Evolutionary conservation across 257 asterid genomes (phyloP), one percentile per base, ranked within the genome.

Genomic region (Henckelia pumila): DNA sequence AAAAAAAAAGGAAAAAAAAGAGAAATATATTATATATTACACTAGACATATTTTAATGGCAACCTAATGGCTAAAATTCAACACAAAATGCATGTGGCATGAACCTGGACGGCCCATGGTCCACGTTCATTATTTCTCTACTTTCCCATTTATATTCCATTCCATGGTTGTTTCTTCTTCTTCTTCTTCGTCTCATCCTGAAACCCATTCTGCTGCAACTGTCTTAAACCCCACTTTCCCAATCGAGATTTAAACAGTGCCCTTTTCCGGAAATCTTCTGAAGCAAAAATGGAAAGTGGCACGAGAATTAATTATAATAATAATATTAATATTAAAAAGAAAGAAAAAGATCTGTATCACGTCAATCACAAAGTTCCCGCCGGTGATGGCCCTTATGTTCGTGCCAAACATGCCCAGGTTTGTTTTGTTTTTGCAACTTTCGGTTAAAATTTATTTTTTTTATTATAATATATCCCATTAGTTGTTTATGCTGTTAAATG

Each of bases 371-470:
- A 92, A 71, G 95, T 89, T 73, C 98, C 98, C 75, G 82, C 86
- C 6, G 98, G 96, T 7, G 95, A 92, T 75, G 96, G 98, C 2
- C 96, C 95, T 78, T 92, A 92, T 69, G 96, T 84, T 67, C 83
- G 89, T 44, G 98, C 96, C 44, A 92, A 92, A 68, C 82, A 84
- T 78, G 91, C 92, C 72, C 98, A 89, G 96, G 98, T 91, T 0
- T 40, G 7, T 29, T 0, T 32, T 28, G 2, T 0, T 25, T 22
- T 55, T 56, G 13, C 21, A 52, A 11, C 10, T 37, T n/a, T 17
- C 2, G 10, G 35, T 30, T 30, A 7, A 30, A 28, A 28, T 28
- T 28, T 28, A 28, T 28, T 28, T 0, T 28, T 28, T 3, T 28
- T 28, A 4, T 28, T 28, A 4, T 3, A 28, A 28, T 28, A 28